Evolutionary conservation across 768 basidiomycete genomes (phyloP).

Genomic region (Calocybe cyanea): DNA sequence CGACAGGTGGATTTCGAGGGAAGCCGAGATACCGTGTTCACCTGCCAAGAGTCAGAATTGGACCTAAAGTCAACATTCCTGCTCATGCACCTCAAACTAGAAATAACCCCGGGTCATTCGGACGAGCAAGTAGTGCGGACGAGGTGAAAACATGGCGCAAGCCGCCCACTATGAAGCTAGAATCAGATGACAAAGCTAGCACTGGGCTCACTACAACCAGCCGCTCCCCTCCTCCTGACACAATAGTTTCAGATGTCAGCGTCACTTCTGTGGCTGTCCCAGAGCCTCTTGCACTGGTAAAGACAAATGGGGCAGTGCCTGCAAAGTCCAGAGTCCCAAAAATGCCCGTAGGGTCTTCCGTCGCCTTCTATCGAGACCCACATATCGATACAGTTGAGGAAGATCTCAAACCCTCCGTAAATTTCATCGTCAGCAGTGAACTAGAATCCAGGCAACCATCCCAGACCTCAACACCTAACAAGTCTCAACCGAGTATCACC

Average conservation of each 20-base stretch:
- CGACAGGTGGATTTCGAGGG: conserved; percentile 30
- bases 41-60: conserved; percentile 33
- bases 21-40: conserved; percentile 38
- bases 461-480: conserved; percentile 16
- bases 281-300: conserved; percentile 26
- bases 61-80: conserved; percentile 29
- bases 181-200: conserved; percentile 15
- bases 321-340: conserved; percentile 54
- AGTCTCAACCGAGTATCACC: conserved; percentile 21
- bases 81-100: conserved; percentile 18
- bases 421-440: conserved; percentile 80
- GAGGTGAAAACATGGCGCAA: conserved; percentile 44
- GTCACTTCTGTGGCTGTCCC: conserved; percentile 26
- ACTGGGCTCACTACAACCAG: conserved; percentile 50
- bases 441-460: conserved; percentile 37
- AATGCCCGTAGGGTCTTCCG: conserved; percentile 67
- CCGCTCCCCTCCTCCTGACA: conserved; percentile 64
- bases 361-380: conserved; percentile 71
- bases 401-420: conserved; percentile 50
- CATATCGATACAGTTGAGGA: conserved; percentile 46
- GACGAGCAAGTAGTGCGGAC: conserved; percentile 38
- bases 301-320: conserved; percentile 25
- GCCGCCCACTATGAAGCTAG: conserved; percentile 18
- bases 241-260: conserved; percentile 25
- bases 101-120: conserved; percentile 35